Evolutionary conservation across 352 stramenopile genomes (phyloP).

Genomic region (Pythium insidiosum): DNA sequence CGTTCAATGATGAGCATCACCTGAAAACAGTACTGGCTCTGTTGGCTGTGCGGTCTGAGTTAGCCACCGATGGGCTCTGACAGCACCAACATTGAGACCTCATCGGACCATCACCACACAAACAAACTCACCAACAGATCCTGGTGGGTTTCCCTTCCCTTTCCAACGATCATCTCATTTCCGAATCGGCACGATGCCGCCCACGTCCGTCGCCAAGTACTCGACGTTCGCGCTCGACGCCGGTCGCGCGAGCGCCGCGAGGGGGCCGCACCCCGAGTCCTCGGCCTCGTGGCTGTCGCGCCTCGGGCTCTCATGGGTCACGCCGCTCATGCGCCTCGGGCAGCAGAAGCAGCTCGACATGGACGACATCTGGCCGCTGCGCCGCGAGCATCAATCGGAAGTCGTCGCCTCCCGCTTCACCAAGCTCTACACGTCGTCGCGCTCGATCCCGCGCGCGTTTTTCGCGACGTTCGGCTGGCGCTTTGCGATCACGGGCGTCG

Average conservation of each 20-base stretch:
- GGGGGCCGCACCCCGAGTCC: not conserved
- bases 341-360: slow-evolving; percentile 32
- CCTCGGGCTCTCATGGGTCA: slow-evolving; percentile 36
- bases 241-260: not conserved
- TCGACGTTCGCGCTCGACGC: not conserved
- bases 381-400: slow-evolving; percentile 15
- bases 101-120: no score
- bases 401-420: slow-evolving; percentile 14
- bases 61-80: no score
- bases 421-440: slow-evolving; percentile 14
- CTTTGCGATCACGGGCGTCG: slow-evolving; percentile 22
- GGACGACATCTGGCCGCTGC: slow-evolving; percentile 35
- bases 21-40: no score
- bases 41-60: no score
- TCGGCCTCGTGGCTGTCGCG: slow-evolving; percentile 22
- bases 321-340: slow-evolving; percentile 31
- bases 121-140: no score
- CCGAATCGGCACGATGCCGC: no score
- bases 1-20: no score
- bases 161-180: no score
- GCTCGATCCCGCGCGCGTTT: slow-evolving; percentile 22
- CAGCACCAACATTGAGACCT: no score
- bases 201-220: no score
- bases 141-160: no score
- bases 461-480: slow-evolving; percentile 19